Evolutionary conservation across 1,284 basidiomycete species (phyloP), one percentile per base, ranked within the genome.

Genomic region (Cyathus olla): DNA sequence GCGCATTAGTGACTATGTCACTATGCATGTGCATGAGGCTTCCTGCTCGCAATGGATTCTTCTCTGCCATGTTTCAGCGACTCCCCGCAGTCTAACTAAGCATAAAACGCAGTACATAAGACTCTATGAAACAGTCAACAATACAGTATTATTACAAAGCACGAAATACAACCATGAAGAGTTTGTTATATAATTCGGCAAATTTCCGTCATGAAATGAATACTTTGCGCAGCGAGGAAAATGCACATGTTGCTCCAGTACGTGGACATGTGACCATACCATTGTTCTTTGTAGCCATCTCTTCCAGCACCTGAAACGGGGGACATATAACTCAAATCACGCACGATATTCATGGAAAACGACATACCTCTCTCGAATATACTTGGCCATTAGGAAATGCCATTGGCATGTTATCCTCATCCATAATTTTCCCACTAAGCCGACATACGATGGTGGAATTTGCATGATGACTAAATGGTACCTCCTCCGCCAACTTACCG

Each of bases 391-490:
- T 93, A 1, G 95, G 94, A 71, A 99, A 94, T n/a, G 89, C 92
- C 89, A 96, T 87, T 1, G 95, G 95, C 80, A 91, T 93, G 71
- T 97, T 97, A 73, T 96, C 90, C 64, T 91, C 96, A 70, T 98
- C 93, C 92, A 99, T 98, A 61, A 99, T 95, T 74, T 91, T 92
- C 26, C 97, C 97, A 59, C 87, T 95, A 66, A 98, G 87, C 47
- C 89, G 81, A 75, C 98, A 99, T 13, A 99, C 96, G 59, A 99
- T 94, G 0, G 95, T 97, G 50, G 96, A 98, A 73, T 97, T 98
- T 53, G 92, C 90, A 75, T 98, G 96, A 79, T 99, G 97, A 64
- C 93, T 95, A 77, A 90, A 92, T 0, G 98, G 97, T 0, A 98
- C 95, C 66, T 97, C 94, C 59, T 86, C 83, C 4, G 93, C 95